A percentile compares a stretch with the other conserved stretches of the same genome.
Evolutionary conservation across 768 basidiomycete species (phyloP).

Genomic region (Psilocybe cubensis): DNA sequence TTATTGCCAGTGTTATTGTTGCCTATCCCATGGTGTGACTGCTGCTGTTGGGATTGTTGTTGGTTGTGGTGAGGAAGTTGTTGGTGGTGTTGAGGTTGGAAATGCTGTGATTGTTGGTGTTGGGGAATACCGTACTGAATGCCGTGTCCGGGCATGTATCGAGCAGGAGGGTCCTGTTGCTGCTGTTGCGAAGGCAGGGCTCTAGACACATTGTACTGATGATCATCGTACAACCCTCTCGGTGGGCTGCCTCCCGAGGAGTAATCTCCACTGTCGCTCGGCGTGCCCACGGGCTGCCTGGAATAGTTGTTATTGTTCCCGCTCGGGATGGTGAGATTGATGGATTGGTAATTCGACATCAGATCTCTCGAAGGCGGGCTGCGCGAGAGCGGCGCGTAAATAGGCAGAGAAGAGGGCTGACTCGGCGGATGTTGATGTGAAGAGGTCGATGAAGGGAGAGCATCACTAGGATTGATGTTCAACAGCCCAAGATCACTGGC

Average conservation of each 20-base stretch:
- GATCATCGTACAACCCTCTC: constrained; percentile 47
- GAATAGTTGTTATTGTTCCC: constrained; percentile 40
- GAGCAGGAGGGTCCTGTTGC: constrained; percentile 50
- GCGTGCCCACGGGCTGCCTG: constrained; percentile 58
- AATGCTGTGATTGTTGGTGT: too few species aligned
- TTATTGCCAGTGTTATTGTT: constrained; percentile 19
- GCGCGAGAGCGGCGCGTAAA: constrained; percentile 70
- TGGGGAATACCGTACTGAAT: constrained; percentile 58
- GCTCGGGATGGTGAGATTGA: constrained; percentile 62
- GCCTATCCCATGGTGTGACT: constrained; percentile 21
- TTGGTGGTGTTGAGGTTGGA: constrained; percentile 23
- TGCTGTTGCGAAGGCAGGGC: constrained; percentile 27
- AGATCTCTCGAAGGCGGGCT: constrained; percentile 62
- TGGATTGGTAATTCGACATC: constrained; percentile 55
- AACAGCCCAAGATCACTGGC: constrained; percentile 70
- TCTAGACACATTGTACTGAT: constrained; percentile 33
- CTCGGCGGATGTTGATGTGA: constrained; percentile 58
- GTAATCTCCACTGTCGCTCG: constrained; percentile 56
- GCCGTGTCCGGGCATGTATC: constrained; percentile 68
- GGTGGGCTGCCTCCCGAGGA: constrained; percentile 55
- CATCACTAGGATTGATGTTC: constrained; percentile 53
- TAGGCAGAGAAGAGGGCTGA: constrained; percentile 77
- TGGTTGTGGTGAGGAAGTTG: too few species aligned
- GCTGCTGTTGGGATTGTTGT: constrained; percentile 24
- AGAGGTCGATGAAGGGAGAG: constrained; percentile 47